A percentile compares a stretch with the other conserved stretches of the same genome.
These are phyloP conservation scores for Inga laurina DNA, from an alignment of 306 rosid genomes.

Conservation along the genomic window DNA sequence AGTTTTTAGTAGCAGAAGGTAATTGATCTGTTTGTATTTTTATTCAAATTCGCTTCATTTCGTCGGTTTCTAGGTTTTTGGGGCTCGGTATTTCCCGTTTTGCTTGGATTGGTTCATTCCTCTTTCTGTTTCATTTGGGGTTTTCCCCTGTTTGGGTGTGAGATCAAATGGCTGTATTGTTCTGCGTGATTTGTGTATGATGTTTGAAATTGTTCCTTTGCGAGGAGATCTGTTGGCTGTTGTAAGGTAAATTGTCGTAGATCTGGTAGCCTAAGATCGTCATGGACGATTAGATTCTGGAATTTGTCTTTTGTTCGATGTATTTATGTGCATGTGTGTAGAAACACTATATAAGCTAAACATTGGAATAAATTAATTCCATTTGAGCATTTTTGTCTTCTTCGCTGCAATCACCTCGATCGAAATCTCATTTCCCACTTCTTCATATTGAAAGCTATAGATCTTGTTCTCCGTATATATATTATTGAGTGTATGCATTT, in stretches of 20 bases:
- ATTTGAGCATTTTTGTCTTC: conserved; percentile 9
- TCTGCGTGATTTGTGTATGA: background rate
- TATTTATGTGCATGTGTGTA: conserved; percentile 8
- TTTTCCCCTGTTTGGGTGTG: background rate
- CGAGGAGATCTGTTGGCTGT: conserved; percentile 44
- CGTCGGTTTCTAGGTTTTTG: background rate
- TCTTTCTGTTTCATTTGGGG: background rate
- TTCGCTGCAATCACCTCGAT: conserved; percentile 13
- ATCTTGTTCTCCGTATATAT: conserved; percentile 36
- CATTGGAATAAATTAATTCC: background rate
- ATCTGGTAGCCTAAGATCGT: conserved; percentile 38
- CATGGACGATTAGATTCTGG: conserved; percentile 16
- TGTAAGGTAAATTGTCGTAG: conserved; percentile 27
- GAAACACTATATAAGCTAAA: conserved; percentile 3
- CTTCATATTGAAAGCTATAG: conserved; percentile 25
- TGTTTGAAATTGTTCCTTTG: conserved; percentile 20
- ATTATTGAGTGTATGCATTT: background rate
- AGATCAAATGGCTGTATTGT: background rate
- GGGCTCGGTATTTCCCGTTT: background rate
- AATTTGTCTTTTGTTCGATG: conserved; percentile 5
- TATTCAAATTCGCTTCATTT: background rate
- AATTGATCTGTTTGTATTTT: background rate
- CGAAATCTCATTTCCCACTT: conserved; percentile 7
- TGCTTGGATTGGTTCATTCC: background rate
- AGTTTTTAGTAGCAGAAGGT: conserved; percentile 35